Evolutionary conservation across 1,284 basidiomycete genomes (phyloP), one percentile per base, ranked within the genome.

Genomic region (Leccinum pachyderme): DNA sequence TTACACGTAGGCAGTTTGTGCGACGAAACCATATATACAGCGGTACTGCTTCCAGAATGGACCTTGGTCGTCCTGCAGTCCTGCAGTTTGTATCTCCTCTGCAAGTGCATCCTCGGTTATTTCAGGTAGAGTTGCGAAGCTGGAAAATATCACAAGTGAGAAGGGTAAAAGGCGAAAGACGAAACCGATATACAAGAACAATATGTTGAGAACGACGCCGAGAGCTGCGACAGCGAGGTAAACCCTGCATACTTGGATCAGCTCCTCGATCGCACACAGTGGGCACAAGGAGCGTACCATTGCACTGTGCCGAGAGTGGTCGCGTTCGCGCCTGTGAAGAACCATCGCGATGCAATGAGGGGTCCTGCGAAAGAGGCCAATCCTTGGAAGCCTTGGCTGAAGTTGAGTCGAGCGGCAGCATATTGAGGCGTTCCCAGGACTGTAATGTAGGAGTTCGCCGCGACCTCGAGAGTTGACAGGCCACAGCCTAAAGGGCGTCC

Each of bases 351-450:
- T 24, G 89, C 89, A 63, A 93, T 93, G 61, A 92, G 79, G 27
- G 91, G 90, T 0, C 91, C 91, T 24, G 86, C 78, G 64, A 93
- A 90, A 1, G 84, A 83, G 0, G 89, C 89, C 37, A 93, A 76
- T 47, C 91, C 89, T 69, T 92, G 89, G 75, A 89, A 91, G 2
- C 87, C 86, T 72, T 93, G 91, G 51, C 86, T 88, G 67, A 92
- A 87, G 67, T 91, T 90, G 35, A 93, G 78, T 45, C 90, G 81
- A 66, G 87, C 85, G 8, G 88, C 86, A 49, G 90, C 89, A 66
- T 86, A 83, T 62, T 83, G 82, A 25, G 85, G 81, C 6, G 78
- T 76, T 37, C 86, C 87, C 51, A 89, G 73, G 22, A 86, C 81
- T 6, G 88, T 74, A 57, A 93, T 86, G 74, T 93, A 93, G 15